Conservation (phyloP, 2,329 filamentous ascomycete species). For the Aspergillus chevalieri region DNA sequence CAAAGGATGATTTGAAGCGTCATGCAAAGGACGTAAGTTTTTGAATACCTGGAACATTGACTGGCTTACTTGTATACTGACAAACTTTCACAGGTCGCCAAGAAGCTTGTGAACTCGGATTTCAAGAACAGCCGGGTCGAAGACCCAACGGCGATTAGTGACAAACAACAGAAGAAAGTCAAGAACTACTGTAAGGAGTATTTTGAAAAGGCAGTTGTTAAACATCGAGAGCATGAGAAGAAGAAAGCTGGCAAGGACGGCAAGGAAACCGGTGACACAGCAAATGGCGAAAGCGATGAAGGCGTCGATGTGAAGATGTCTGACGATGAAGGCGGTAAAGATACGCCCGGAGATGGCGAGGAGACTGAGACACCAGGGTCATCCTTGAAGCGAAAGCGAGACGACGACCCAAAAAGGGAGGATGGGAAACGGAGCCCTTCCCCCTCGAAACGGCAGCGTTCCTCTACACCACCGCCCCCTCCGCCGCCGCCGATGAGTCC, state of each 20-base stretch:
- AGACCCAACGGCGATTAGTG: conserved; percentile 69
- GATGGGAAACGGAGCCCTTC: conserved; percentile 35
- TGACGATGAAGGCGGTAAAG: conserved; percentile 32
- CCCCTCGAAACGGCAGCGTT: conserved; percentile 52
- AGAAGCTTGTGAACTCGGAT: conserved; percentile 86
- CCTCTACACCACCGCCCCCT: conserved; percentile 33
- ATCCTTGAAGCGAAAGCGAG: conserved; percentile 60
- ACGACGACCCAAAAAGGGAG: conserved; percentile 31
- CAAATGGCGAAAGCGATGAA: conserved; percentile 14
- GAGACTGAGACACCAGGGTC: conserved; percentile 1
- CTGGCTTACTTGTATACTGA: conserved; percentile 37
- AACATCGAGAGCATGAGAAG: conserved; percentile 64
- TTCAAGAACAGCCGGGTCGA: conserved; percentile 84
- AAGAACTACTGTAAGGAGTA: conserved; percentile 79
- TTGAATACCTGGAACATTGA: background rate
- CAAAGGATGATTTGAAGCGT: conserved; percentile 66
- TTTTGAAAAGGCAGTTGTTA: conserved; percentile 76
- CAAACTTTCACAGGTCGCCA: conserved; percentile 53
- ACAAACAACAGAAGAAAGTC: conserved; percentile 74
- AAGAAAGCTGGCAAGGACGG: conserved; percentile 49
- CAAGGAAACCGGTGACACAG: conserved; percentile 16
- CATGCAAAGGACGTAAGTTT: conserved; percentile 56
- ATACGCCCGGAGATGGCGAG: conserved; percentile 3
- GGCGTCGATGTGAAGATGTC: conserved; percentile 34
- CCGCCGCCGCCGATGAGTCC: conserved; percentile 27